Percentiles rank a stretch among this genome's conserved stretches.
These are phyloP conservation scores for Hura crepitans DNA, from an alignment of 441 rosid genomes.

Conservation along the genomic window DNA sequence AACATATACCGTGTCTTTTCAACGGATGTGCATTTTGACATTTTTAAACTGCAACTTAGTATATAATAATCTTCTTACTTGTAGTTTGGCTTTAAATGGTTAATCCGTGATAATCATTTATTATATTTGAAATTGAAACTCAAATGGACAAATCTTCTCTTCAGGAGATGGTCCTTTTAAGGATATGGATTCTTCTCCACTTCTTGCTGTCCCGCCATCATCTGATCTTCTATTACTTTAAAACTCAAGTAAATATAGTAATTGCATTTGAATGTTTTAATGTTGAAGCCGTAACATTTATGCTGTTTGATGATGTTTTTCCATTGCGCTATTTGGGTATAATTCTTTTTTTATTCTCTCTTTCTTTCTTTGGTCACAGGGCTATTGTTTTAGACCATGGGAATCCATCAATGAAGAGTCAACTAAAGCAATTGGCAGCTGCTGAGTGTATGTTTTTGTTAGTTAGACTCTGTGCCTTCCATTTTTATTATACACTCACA, in stretches of 20 bases:
- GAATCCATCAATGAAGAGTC: conserved; percentile 69
- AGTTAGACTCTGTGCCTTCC: conserved; percentile 11
- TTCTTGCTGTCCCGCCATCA: neutral
- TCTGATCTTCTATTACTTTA: neutral
- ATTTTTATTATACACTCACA: neutral
- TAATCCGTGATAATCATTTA: conserved; percentile 3
- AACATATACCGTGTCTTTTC: neutral
- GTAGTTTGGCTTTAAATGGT: conserved; percentile 4
- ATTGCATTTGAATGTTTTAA: neutral
- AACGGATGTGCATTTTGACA: neutral
- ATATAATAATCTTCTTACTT: neutral
- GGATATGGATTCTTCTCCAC: neutral
- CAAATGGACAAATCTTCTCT: neutral
- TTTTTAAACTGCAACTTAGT: neutral
- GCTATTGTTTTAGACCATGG: conserved; percentile 88
- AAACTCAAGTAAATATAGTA: neutral
- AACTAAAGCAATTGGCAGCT: conserved; percentile 65
- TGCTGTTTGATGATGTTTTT: neutral
- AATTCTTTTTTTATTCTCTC: neutral
- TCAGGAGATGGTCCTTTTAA: neutral
- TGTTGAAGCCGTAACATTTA: conserved; percentile 1
- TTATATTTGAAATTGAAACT: neutral
- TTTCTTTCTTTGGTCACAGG: conserved; percentile 46
- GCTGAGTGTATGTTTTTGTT: conserved; percentile 64
- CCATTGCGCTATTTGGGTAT: neutral